These are phyloP conservation scores for Lodderomyces elongisporus DNA, from an alignment of 1,139 yeast species.

Conservation along the genomic window DNA sequence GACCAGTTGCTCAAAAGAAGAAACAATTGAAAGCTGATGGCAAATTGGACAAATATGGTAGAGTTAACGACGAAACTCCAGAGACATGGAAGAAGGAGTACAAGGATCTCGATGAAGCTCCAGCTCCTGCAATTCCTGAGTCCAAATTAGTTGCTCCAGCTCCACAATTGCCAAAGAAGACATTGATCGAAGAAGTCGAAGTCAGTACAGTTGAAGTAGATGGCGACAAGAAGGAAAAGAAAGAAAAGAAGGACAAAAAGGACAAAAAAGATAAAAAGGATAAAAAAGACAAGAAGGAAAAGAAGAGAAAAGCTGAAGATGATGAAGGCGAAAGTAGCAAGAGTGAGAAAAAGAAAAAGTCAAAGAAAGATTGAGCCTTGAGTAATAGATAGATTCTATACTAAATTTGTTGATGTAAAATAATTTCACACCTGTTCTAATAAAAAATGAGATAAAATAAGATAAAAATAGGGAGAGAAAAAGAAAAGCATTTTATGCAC, in stretches of 20 bases:
- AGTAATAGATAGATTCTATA: slow-evolving; percentile 7
- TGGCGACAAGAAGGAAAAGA: slow-evolving; percentile 48
- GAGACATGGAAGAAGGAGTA: slow-evolving; percentile 85
- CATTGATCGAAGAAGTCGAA: slow-evolving; percentile 27
- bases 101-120: slow-evolving; percentile 71
- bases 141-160: slow-evolving; percentile 46
- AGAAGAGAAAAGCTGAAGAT: slow-evolving; percentile 53
- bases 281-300: slow-evolving; percentile 43
- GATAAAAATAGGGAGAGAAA: not conserved
- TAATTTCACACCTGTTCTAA: slow-evolving; percentile 7
- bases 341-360: slow-evolving; percentile 45
- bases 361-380: too few relatives aligned
- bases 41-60: slow-evolving; percentile 92
- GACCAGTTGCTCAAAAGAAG: slow-evolving; percentile 98
- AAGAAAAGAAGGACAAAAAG: slow-evolving; percentile 43
- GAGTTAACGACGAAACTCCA: slow-evolving; percentile 91
- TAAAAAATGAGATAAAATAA: not conserved
- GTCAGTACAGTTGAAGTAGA: slow-evolving; percentile 14
- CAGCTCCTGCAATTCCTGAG: slow-evolving; percentile 49
- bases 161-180: slow-evolving; percentile 50
- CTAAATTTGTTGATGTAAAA: too few relatives aligned
- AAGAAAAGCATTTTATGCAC: too few relatives aligned
- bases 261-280: slow-evolving; percentile 58
- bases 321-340: slow-evolving; percentile 39
- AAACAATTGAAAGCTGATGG: slow-evolving; percentile 97